Base-by-base conservation (phyloP, 2,329 filamentous ascomycete species). In the Dothideomycetes sp. region DNA sequence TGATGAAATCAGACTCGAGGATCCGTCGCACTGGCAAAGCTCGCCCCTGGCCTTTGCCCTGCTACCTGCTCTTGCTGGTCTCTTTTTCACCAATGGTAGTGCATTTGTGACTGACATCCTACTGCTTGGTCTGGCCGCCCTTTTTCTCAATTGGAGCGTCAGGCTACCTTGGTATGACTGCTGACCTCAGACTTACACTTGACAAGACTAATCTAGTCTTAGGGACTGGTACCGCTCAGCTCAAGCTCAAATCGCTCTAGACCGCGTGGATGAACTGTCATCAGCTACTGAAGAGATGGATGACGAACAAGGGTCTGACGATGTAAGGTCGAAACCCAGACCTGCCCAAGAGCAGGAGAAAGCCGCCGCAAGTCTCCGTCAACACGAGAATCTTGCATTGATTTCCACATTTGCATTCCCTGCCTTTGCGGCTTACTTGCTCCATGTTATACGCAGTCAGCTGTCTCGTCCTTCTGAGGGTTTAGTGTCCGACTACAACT, bases 141-240 rank as follows among this genome's bases (percentile, higher is more conserved):
- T 95, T 31, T 93, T 95, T 54, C 68, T 96, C 47, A 88, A 94
- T 58, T 95, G 87, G 85, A 88, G 84, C 34, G 82, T 95, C 30
- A 81, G 85, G 42, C 70, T 91, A 50, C 89, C 89, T 51, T 96
- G 89, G 88, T 88, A 67, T 57, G 73, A 51, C 13, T 38, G n/a
- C n/a, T n/a, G 4, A 18, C 23, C 3, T 25, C 20, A 19, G 8
- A 9, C 12, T 17, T 23, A 20, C 18, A 4, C 13, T 16, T 27
- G 20, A 5, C 16, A 15, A 19, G 3, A 17, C 37, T 40, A 29
- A 40, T 16, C 12, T 30, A 37, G 20, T 36, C 29, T n/a, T 32
- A 69, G 65, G 65, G 65, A 71, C 41, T 74, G 70, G 70, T 73
- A 74, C 46, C 63, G 66, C 43, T 62, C 67, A 9, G 67, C 69